phyloP scores from a whole-genome alignment of 208 protist genomes.

The Trypanosoma cruzi region DNA sequence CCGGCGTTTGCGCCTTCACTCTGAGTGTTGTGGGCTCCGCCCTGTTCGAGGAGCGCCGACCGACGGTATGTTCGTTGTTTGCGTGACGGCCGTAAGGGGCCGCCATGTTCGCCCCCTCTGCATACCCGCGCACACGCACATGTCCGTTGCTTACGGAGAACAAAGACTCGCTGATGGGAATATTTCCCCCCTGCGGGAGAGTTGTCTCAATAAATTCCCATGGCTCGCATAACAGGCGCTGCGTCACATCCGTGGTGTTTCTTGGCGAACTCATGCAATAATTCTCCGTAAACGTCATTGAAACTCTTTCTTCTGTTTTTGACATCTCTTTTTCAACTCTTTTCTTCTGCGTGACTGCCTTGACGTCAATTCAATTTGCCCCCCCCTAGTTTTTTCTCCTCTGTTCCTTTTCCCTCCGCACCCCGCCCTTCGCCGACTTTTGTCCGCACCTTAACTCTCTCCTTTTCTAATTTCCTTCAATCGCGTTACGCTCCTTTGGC shows the following conservation, averaged over 20 bases:
- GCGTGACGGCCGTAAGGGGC: constrained; percentile 1
- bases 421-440: no score
- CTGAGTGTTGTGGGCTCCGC: constrained; percentile 4
- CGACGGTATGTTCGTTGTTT: neutral
- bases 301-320: neutral
- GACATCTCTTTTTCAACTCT: neutral
- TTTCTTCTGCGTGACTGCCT: neutral
- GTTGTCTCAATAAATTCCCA: constrained; percentile 74
- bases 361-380: neutral
- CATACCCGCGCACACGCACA: constrained; percentile 78
- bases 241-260: neutral
- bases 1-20: constrained; percentile 9
- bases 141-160: constrained; percentile 86
- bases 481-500: no score
- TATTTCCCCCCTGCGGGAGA: constrained; percentile 39
- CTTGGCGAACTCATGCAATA: neutral
- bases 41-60: neutral
- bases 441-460: no score
- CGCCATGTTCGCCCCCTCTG: constrained; percentile 46
- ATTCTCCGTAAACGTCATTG: neutral
- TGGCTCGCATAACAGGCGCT: constrained; percentile 9
- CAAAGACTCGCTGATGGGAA: constrained; percentile 72
- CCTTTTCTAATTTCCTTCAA: no score
- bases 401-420: neutral
- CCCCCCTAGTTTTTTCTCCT: neutral